These are phyloP conservation scores for Trichoderma guizhouense DNA, from an alignment of 2,329 filamentous ascomycete genomes.

Conservation along the genomic window DNA sequence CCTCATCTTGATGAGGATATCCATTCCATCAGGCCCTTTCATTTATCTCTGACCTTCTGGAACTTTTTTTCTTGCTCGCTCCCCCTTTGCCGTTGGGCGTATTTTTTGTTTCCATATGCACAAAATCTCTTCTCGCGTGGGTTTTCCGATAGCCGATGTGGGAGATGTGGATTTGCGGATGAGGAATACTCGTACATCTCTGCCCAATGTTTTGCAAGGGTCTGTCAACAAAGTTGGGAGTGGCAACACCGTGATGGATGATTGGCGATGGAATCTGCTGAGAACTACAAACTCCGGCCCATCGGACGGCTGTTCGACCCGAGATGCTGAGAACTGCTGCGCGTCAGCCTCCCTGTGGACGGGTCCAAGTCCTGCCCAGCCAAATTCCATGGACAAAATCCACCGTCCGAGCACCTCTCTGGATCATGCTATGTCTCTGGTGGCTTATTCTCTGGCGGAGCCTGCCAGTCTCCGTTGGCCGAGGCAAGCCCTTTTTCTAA, in stretches of 20 bases:
- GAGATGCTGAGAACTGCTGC: constrained; percentile 1
- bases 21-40: constrained; percentile 6
- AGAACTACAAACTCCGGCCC: neutral
- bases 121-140: neutral
- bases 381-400: neutral
- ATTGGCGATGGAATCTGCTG: neutral
- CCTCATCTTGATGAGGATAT: constrained; percentile 10
- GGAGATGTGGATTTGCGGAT: neutral
- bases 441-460: neutral
- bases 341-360: constrained; percentile 1
- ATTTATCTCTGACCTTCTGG: constrained; percentile 7
- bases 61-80: neutral
- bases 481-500: neutral
- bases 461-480: constrained; percentile 1
- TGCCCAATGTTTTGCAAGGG: neutral
- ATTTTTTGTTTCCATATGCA: neutral
- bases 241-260: neutral
- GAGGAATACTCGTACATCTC: neutral
- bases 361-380: neutral
- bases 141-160: constrained; percentile 5
- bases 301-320: neutral
- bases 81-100: neutral
- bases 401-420: neutral
- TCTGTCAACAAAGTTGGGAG: neutral
- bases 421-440: neutral